These are phyloP conservation scores for Gracilaria vermiculophylla DNA, from an alignment of 23 red algal species.

Conservation along the genomic window DNA sequence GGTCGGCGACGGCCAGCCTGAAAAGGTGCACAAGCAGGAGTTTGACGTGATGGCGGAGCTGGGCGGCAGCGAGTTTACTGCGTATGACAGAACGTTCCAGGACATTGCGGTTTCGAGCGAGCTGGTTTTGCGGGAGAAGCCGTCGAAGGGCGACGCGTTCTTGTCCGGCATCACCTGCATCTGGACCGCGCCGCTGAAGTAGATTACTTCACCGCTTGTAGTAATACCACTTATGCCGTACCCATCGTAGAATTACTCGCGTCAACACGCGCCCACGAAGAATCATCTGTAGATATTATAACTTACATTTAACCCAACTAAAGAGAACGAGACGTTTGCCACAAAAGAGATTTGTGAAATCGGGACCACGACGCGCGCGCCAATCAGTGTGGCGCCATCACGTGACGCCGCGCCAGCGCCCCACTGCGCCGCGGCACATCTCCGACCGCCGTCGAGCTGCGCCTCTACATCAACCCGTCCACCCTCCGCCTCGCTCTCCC, in stretches of 20 bases:
- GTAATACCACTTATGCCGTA: no score
- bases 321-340: no score
- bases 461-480: no score
- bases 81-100: slow-evolving; percentile 14
- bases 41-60: slow-evolving; percentile 49
- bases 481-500: not conserved
- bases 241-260: not conserved
- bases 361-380: no score
- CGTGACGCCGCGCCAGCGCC: no score
- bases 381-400: no score
- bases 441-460: no score
- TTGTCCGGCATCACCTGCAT: slow-evolving; percentile 44
- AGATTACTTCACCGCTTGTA: not conserved
- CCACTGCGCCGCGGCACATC: no score
- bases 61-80: slow-evolving; percentile 34
- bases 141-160: slow-evolving; percentile 35
- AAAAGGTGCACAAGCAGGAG: not conserved
- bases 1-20: not conserved
- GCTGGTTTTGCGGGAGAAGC: not conserved
- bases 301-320: no score
- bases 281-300: no score
- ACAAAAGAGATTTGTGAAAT: no score
- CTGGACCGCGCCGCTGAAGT: slow-evolving; percentile 1
- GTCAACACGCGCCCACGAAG: no score
- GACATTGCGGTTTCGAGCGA: not conserved